Evolutionary conservation across 106 monocot species (phyloP).

Genomic region (Xerophyta viscosa): DNA sequence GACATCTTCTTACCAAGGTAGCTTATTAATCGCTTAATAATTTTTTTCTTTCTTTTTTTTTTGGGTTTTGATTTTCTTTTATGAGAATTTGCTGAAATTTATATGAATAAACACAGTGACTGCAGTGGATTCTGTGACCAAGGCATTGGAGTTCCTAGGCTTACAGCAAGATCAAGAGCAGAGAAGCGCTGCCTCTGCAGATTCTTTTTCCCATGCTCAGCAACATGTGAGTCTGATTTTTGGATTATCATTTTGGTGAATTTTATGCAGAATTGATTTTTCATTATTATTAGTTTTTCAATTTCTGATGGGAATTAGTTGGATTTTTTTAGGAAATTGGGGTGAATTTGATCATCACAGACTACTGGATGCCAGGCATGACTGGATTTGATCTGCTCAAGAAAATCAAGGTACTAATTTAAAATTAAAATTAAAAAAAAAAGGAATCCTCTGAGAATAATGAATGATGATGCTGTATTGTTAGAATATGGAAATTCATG

Average conservation of each 20-base stretch:
- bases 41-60: too few relatives aligned
- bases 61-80: too few relatives aligned
- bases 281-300: not conserved
- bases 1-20: slow-evolving; percentile 10
- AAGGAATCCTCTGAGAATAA: slow-evolving; percentile 45
- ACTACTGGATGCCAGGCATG: too few relatives aligned
- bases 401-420: too few relatives aligned
- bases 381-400: too few relatives aligned
- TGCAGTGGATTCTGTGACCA: slow-evolving; percentile 62
- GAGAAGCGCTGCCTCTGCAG: slow-evolving; percentile 12
- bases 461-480: slow-evolving; percentile 13
- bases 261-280: not conserved
- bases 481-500: not conserved
- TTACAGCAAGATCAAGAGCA: slow-evolving; percentile 23
- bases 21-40: too few relatives aligned
- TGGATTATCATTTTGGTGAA: not conserved
- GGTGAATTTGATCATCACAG: too few relatives aligned
- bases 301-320: not conserved
- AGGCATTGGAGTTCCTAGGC: slow-evolving; percentile 53
- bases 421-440: too few relatives aligned
- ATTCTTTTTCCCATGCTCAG: too few relatives aligned
- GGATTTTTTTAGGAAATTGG: too few relatives aligned
- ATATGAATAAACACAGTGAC: slow-evolving; percentile 30
- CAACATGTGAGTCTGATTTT: slow-evolving; percentile 18
- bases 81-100: too few relatives aligned